Evolutionary conservation across 2,329 filamentous ascomycete species (phyloP), one percentile per base, ranked within the genome.

Genomic region (Penicillium griseofulvum): DNA sequence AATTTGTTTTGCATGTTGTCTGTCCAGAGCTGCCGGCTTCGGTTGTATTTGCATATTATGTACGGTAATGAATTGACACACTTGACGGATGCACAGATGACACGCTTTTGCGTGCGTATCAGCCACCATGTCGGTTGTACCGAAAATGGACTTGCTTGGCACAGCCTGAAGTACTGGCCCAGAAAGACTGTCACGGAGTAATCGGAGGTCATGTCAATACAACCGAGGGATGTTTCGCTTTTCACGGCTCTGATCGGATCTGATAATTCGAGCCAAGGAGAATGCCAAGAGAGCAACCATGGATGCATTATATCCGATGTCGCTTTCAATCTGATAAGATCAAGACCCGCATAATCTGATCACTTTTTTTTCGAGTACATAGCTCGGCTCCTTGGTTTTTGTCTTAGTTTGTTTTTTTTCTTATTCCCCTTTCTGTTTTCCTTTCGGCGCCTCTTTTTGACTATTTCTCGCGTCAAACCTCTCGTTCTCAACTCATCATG

Each of bases 401-500:
- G 11, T 38, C 12, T 44, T 5, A 9, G 22, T 46, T 38, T 29
- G 3, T 29, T 36, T 29, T 34, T 16, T 36, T 5, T 6, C 22
- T 24, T 14, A 9, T 31, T 22, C 10, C 16, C 26, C 16, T 33
- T 8, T 42, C 29, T n/a, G 44, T 29, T 24, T 19, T 45, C 51
- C 46, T 49, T n/a, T 17, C 8, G 16, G 6, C n/a, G 16, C 29
- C 39, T 24, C 33, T 52, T 28, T 37, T 38, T 10, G 4, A 28
- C 33, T 38, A 45, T 45, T 24, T 29, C 28, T 19, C 14, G 19
- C 26, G 29, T 22, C 48, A 1, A 10, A 26, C n/a, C 38, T 17
- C 22, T 19, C 36, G 4, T 41, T 29, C 14, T 29, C 29, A 33
- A 24, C 10, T 43, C 46, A 58, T 34, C 9, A 69, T 69, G 67